Evolutionary conservation across 2,329 filamentous ascomycete species (phyloP).

Genomic region (Alternaria longipes): DNA sequence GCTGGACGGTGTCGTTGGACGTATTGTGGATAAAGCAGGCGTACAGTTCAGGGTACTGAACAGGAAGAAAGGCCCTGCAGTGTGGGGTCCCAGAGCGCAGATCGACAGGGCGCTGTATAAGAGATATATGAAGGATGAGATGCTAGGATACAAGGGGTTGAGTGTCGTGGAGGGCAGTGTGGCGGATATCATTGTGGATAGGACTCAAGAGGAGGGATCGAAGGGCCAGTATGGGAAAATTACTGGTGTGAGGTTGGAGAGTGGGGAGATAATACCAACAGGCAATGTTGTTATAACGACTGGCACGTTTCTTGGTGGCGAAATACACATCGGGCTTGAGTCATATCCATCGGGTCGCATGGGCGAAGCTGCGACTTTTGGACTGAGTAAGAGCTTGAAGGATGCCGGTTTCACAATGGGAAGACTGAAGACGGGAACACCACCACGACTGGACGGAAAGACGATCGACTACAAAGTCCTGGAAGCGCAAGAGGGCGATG

Average conservation of each 20-base stretch:
- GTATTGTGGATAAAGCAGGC: constrained; percentile 91
- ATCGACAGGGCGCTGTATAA: constrained; percentile 92
- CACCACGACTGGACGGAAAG: constrained; percentile 81
- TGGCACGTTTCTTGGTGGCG: constrained; percentile 91
- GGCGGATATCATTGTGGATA: constrained; percentile 84
- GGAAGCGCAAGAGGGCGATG: constrained; percentile 79
- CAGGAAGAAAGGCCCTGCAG: constrained; percentile 87
- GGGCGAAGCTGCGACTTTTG: constrained; percentile 92
- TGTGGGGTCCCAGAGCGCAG: constrained; percentile 96
- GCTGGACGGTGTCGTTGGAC: constrained; percentile 85
- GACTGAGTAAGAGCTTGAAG: constrained; percentile 86
- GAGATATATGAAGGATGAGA: constrained; percentile 87
- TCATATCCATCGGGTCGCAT: constrained; percentile 87
- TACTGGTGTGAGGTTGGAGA: constrained; percentile 84
- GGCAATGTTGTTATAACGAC: constrained; percentile 92
- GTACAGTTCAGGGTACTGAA: constrained; percentile 95
- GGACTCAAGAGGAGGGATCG: constrained; percentile 57
- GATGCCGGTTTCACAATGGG: constrained; percentile 91
- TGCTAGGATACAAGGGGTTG: constrained; percentile 79
- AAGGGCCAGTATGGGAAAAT: constrained; percentile 73
- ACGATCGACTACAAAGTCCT: constrained; percentile 82
- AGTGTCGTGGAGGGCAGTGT: constrained; percentile 86
- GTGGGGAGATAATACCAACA: constrained; percentile 82
- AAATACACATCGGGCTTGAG: constrained; percentile 94
- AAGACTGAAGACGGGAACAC: constrained; percentile 93